Evolutionary conservation across 1,284 basidiomycete genomes (phyloP).

Genomic region (Coniferiporia weirii): DNA sequence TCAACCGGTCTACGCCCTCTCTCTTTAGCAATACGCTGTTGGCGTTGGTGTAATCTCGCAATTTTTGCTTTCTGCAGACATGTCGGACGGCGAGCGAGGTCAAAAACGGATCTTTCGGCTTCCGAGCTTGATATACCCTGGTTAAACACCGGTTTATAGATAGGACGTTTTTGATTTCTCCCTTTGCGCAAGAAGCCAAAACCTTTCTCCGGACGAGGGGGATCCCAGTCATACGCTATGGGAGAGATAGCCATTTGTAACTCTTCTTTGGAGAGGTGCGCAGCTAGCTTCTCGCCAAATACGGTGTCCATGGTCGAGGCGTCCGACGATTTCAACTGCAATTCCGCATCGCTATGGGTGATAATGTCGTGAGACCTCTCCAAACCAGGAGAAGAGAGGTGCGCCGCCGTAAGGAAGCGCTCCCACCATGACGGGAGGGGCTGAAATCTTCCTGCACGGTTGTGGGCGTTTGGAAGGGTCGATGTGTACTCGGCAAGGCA

Average conservation of each 20-base stretch:
- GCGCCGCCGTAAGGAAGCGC: conserved; percentile 32
- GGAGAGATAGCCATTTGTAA: conserved; percentile 4
- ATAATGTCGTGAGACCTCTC: conserved; percentile 21
- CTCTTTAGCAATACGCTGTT: conserved; percentile 19
- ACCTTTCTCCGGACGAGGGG: background rate
- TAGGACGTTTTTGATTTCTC: background rate
- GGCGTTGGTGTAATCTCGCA: conserved; percentile 19
- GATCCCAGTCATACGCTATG: background rate
- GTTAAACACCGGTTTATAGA: background rate
- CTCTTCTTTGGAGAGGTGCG: conserved; percentile 7
- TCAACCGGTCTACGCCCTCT: conserved; percentile 43
- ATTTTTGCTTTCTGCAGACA: conserved; percentile 28
- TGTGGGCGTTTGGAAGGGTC: conserved; percentile 38
- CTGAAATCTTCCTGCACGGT: conserved; percentile 38
- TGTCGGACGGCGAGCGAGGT: conserved; percentile 11
- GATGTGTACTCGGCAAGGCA: conserved; percentile 56
- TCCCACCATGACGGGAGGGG: conserved; percentile 50
- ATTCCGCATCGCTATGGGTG: conserved; percentile 29
- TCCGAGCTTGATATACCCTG: background rate
- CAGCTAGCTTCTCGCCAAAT: conserved; percentile 24
- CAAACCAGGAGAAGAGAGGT: conserved; percentile 14
- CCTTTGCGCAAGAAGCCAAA: conserved; percentile 4
- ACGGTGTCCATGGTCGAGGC: conserved; percentile 20
- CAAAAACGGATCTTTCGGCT: background rate
- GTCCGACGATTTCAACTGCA: conserved; percentile 25